Evolutionary conservation across 2,329 filamentous ascomycete genomes (phyloP), one percentile per base, ranked within the genome.

Genomic region (Cladorrhinum sp.): DNA sequence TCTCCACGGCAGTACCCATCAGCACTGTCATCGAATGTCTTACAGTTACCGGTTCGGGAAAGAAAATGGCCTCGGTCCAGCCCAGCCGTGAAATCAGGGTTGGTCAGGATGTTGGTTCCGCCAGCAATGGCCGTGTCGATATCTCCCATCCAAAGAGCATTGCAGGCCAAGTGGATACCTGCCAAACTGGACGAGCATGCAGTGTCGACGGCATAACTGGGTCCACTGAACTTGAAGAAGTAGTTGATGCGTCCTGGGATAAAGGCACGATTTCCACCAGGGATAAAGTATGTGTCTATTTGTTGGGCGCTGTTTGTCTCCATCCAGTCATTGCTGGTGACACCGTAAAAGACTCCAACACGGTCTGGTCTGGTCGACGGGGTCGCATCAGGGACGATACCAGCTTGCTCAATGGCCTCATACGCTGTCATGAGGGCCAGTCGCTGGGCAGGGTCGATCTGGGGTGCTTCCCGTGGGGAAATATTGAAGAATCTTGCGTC

Each of bases 401-500:
- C 90, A 29, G 86, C 85, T 81, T 88, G 88, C 70, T 95, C 90
- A 41, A 95, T 78, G 0, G 91, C 90, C 68, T 93, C 91, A 66
- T 93, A 93, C 0, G 89, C 87, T 0, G 89, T 91, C 9, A 87
- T 82, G 0, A 95, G 77, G 1, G 87, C 87, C 20, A 93, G 78
- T 62, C 91, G 81, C 69, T 91, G 89, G 75, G 88, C 88, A 0
- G 91, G 91, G 71, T 93, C 90, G 0, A 85, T 89, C 66, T 91
- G 86, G 51, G 83, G 81, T 10, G 90, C 90, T 73, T 93, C 90
- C 62, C 87, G 83, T 1, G 90, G 89, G 36, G 89, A 92, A 81
- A 93, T 92, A 72, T 91, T 91, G 81, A 93, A 93, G 77, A 93
- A 92, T 0, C 84, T 79, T 1, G 88, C 84, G 68, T 93, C 90